Base-by-base conservation (phyloP, 2,329 filamentous ascomycete species). In the Fusarium chuoi region DNA sequence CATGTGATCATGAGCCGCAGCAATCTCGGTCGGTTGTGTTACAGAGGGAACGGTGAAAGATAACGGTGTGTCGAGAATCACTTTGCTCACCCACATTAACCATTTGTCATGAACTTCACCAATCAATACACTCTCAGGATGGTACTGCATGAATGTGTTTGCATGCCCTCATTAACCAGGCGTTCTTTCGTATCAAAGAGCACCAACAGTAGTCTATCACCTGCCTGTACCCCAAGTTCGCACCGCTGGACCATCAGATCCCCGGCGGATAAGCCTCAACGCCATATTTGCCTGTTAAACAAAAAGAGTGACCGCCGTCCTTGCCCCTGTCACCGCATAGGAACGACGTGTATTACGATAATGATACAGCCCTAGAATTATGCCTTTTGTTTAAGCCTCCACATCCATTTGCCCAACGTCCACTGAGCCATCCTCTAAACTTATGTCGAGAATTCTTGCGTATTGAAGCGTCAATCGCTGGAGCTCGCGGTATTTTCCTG, bases 401-500 rank as follows among this genome's bases (percentile, higher is more conserved):
- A 84, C 79, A 33, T 85, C 84, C 84, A 85, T 86, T 13, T 82
- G 80, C 62, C 84, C 84, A 24, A 83, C 84, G 22, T 85, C 84
- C 18, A 81, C 78, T 17, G 83, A 81, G 22, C 85, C 84, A 26
- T 85, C 85, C 51, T 87, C 85, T 11, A 85, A 75, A 12, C 86
- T 87, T 42, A 94, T 85, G 63, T 92, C 93, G 28, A 97, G 85
- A n/a, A 95, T 85, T 72, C 94, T 91, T 18, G 96, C 96, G 81
- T 98, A 98, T 71, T 97, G 96, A 33, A 98, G 94, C n/a, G 94
- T 98, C 46, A 98, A 89, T 33, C 96, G 89, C 82, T 99, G 96
- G 36, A 99, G 87, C 80, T 98, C 97, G 64, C 96, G 92, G 83
- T 96, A 96, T 91, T 98, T 98, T 68, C 94, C 95, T 97, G 76